Conservation (phyloP, 805 yeast genomes). For the Trichomonascus vanleenenianus region DNA sequence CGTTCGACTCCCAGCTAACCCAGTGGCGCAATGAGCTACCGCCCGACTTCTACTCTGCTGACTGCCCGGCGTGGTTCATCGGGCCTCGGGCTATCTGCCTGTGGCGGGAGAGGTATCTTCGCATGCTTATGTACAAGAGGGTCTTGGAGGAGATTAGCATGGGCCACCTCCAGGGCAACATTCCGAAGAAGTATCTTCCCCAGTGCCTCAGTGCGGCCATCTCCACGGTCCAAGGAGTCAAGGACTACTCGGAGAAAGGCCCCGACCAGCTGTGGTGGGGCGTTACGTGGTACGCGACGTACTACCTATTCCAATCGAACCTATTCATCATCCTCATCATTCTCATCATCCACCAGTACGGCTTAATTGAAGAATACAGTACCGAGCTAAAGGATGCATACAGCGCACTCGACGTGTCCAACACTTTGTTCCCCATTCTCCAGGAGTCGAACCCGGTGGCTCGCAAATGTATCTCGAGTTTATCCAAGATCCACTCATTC, state of each 20-base stretch:
- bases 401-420: background rate
- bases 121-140: slow-evolving; percentile 44
- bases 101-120: slow-evolving; percentile 49
- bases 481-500: background rate
- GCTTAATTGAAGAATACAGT: background rate
- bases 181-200: slow-evolving; percentile 1
- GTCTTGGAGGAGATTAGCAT: slow-evolving; percentile 43
- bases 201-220: slow-evolving; percentile 39
- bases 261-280: slow-evolving; percentile 35
- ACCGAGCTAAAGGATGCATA: background rate
- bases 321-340: slow-evolving; percentile 26
- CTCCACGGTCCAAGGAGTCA: slow-evolving; percentile 39
- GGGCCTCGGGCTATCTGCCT: slow-evolving; percentile 41
- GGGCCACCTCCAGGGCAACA: slow-evolving; percentile 10
- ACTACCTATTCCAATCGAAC: slow-evolving; percentile 46
- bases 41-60: slow-evolving; percentile 22
- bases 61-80: slow-evolving; percentile 45
- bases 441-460: slow-evolving; percentile 1
- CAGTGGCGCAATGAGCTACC: slow-evolving; percentile 36
- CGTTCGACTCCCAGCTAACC: slow-evolving; percentile 35
- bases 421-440: background rate
- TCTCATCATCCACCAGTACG: background rate
- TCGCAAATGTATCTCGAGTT: background rate
- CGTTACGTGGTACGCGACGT: slow-evolving; percentile 47
- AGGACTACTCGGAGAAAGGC: slow-evolving; percentile 9